These are phyloP conservation scores for Botrytis medusae DNA, from an alignment of 2,329 filamentous ascomycete genomes.

Conservation along the genomic window DNA sequence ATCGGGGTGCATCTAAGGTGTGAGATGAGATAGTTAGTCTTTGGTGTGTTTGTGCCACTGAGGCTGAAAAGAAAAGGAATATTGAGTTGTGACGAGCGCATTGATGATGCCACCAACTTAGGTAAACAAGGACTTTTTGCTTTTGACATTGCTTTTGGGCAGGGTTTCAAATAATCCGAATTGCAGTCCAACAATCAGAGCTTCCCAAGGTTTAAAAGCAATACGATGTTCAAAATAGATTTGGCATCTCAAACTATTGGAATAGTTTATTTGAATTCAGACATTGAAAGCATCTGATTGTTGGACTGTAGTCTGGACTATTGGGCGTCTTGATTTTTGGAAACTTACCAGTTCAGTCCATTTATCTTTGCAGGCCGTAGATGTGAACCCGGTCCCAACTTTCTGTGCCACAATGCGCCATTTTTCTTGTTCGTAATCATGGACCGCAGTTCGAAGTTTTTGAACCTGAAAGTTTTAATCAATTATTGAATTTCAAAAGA, in stretches of 20 bases:
- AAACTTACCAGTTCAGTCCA: conserved; percentile 36
- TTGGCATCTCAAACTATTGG: background rate
- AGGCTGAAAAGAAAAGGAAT: conserved; percentile 1
- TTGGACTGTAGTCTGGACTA: background rate
- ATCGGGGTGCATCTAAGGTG: conserved; percentile 9
- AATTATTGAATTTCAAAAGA: conserved; percentile 26
- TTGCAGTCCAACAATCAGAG: background rate
- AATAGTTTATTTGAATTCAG: background rate
- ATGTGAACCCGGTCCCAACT: conserved; percentile 86
- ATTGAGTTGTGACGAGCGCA: background rate
- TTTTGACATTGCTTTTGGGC: background rate
- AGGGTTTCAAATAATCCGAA: background rate
- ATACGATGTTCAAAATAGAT: background rate
- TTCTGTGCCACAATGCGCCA: conserved; percentile 92
- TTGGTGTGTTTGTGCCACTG: background rate
- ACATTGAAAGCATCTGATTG: background rate
- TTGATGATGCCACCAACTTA: conserved; percentile 5
- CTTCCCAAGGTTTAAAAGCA: background rate
- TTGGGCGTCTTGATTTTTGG: background rate
- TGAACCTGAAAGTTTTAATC: conserved; percentile 56
- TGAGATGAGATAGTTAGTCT: conserved; percentile 3
- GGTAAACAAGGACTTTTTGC: background rate
- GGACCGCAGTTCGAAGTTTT: conserved; percentile 72
- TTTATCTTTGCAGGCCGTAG: conserved; percentile 76
- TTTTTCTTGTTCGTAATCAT: conserved; percentile 87